These are phyloP conservation scores for Phytophthora chlamydospora DNA, from an alignment of 352 stramenopile genomes.

Conservation along the genomic window DNA sequence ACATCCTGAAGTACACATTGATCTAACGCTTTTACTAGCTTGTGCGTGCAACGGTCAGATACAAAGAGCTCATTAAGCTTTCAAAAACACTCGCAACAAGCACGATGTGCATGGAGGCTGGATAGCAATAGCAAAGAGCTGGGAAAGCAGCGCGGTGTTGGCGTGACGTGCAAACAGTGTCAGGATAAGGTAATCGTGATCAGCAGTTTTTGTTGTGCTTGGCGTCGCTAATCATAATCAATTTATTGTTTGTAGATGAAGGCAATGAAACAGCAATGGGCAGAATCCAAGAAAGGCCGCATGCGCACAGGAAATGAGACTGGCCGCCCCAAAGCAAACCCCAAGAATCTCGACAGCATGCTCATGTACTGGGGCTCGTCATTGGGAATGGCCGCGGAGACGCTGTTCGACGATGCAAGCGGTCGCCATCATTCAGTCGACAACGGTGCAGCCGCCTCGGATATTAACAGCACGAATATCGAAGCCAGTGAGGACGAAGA, in stretches of 20 bases:
- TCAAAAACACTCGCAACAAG: constrained; percentile 1
- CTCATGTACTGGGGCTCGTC: neutral
- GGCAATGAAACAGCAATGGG: constrained; percentile 10
- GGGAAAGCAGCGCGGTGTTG: constrained; percentile 7
- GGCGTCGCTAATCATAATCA: too few relatives aligned
- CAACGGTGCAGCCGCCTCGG: neutral
- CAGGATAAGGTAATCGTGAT: constrained; percentile 4
- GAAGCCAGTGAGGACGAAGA: too few relatives aligned
- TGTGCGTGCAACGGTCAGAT: neutral
- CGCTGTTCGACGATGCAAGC: neutral
- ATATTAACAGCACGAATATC: neutral
- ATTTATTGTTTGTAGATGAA: constrained; percentile 7
- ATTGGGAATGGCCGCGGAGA: neutral
- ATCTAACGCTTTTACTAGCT: too few relatives aligned
- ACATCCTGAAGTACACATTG: too few relatives aligned
- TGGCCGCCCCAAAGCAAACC: neutral
- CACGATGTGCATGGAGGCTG: constrained; percentile 1
- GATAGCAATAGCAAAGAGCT: constrained; percentile 4
- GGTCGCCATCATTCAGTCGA: neutral
- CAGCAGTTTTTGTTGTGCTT: too few relatives aligned
- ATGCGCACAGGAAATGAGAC: constrained; percentile 3
- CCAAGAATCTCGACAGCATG: constrained; percentile 4
- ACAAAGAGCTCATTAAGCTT: neutral
- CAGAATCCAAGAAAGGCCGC: constrained; percentile 1
- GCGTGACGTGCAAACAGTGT: constrained; percentile 3